Evolutionary conservation across 2,329 filamentous ascomycete species (phyloP).

Genomic region (Periconia digitata): DNA sequence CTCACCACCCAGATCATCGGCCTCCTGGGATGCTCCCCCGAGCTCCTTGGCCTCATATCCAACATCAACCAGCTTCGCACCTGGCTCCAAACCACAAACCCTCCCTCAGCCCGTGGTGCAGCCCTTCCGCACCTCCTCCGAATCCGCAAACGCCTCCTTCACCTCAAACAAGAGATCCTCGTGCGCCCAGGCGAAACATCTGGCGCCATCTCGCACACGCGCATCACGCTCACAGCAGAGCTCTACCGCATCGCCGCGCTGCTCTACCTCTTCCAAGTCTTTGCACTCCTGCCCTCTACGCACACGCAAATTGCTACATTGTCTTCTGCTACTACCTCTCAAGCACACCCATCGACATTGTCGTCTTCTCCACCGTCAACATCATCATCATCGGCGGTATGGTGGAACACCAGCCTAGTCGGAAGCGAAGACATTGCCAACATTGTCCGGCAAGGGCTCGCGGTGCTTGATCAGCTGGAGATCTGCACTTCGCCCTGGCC

Average conservation of each 20-base stretch:
- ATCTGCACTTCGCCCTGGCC: conserved; percentile 55
- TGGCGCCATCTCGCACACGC: conserved; percentile 29
- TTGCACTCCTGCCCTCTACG: too few relatives aligned
- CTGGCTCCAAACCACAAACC: neutral
- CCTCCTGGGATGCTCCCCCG: conserved; percentile 51
- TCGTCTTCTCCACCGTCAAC: neutral
- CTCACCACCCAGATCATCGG: conserved; percentile 49
- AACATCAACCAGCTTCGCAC: conserved; percentile 40
- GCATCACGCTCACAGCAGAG: conserved; percentile 50
- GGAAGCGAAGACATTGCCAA: conserved; percentile 1
- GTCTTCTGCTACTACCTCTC: too few relatives aligned
- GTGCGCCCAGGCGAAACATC: conserved; percentile 24
- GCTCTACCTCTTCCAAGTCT: conserved; percentile 49
- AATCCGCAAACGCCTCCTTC: conserved; percentile 20
- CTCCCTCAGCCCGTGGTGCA: neutral
- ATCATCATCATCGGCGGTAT: neutral
- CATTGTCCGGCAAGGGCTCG: conserved; percentile 42
- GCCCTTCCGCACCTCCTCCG: conserved; percentile 2
- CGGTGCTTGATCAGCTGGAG: conserved; percentile 40
- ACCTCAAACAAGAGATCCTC: conserved; percentile 26
- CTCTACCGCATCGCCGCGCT: conserved; percentile 54
- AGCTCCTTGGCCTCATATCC: conserved; percentile 50
- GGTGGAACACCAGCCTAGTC: too few relatives aligned
- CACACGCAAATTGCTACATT: too few relatives aligned
- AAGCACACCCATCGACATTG: too few relatives aligned